Base-by-base conservation (phyloP, 2,329 filamentous ascomycete genomes). In the Raffaelea arxii region DNA sequence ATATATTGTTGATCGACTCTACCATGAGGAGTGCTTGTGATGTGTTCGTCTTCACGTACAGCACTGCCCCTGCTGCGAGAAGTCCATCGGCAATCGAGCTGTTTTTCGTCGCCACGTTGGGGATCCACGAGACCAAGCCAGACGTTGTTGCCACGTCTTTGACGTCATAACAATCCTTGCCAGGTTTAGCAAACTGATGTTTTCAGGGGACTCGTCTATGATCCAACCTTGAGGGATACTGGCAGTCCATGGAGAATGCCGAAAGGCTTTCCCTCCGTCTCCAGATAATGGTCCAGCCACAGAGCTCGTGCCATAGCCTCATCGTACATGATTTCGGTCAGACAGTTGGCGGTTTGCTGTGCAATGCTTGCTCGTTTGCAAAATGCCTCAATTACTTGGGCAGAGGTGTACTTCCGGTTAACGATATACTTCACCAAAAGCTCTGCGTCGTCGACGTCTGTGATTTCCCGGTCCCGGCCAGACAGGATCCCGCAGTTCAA, bases 1-100 rank as follows among this genome's bases (percentile, higher is more conserved):
- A 58, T 39, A 65, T 56, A 44, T 64, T 63, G 50, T 63, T 64
- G 2, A 55, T 54, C 11, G 61, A 57, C 51, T 67, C 56, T 42
- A 54, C 48, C 21, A 53, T 42, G 23, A 54, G 24, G 16, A 58
- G 44, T 2, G 49, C 55, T 39, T 59, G 57, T 5, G 58, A 56
- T 1, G 55, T 51, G 37, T 53, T 58, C 35, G 43, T 44, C 43
- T 44, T 44, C 35, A 52, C 51, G n/a, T 44, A 55, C 0, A 63
- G 49, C 2, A 64, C 51, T 11, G 53, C 55, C 3, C 58, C 56
- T 2, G 61, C 44, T 4, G 21, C 16, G 22, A 32, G 35, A 16
- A 44, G 35, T 46, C 56, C 39, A 24, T 12, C 32, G 32, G 6
- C 6, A 18, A 36, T n/a, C 14, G 6, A 6, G 6, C 6, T 16